A percentile compares a stretch with the other conserved stretches of the same genome.
These are phyloP conservation scores for Globisporangium ultimum DNA, from an alignment of 352 stramenopile species.

Conservation along the genomic window DNA sequence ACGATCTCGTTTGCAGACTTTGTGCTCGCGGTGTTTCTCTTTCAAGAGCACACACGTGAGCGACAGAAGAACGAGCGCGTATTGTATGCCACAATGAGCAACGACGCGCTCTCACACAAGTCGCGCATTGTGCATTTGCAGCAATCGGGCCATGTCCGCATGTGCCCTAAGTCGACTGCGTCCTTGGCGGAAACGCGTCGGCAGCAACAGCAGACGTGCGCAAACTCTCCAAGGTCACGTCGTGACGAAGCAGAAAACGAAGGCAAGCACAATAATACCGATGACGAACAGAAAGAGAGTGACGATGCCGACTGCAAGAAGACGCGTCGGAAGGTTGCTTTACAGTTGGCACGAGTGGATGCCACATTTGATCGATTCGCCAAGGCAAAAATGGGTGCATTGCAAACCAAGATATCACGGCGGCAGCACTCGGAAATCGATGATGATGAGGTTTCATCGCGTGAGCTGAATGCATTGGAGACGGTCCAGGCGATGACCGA, in stretches of 20 bases:
- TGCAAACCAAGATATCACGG: background rate
- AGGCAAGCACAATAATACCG: background rate
- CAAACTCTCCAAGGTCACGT: background rate
- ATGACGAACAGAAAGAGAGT: too few relatives aligned
- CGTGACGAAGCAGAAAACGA: conserved; percentile 3
- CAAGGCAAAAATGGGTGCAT: too few relatives aligned
- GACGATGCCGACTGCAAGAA: conserved; percentile 2
- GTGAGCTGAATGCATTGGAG: conserved; percentile 38
- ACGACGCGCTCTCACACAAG: conserved; percentile 45
- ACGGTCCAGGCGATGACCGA: conserved; percentile 70
- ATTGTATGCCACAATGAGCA: conserved; percentile 29
- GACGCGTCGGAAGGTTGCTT: conserved; percentile 8
- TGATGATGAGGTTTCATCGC: too few relatives aligned
- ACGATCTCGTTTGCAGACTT: conserved; percentile 57
- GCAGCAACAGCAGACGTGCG: conserved; percentile 4
- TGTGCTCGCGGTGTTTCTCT: conserved; percentile 52
- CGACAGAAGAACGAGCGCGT: conserved; percentile 18
- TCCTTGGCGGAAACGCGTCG: conserved; percentile 6
- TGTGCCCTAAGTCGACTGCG: conserved; percentile 35
- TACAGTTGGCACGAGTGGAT: conserved; percentile 11
- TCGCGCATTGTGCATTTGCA: conserved; percentile 74
- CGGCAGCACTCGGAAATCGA: conserved; percentile 13
- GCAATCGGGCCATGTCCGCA: conserved; percentile 59
- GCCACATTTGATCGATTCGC: conserved; percentile 21
- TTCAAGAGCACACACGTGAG: conserved; percentile 25